Conservation (phyloP, 2,329 filamentous ascomycete genomes). For the Nannizzia gypsea region DNA sequence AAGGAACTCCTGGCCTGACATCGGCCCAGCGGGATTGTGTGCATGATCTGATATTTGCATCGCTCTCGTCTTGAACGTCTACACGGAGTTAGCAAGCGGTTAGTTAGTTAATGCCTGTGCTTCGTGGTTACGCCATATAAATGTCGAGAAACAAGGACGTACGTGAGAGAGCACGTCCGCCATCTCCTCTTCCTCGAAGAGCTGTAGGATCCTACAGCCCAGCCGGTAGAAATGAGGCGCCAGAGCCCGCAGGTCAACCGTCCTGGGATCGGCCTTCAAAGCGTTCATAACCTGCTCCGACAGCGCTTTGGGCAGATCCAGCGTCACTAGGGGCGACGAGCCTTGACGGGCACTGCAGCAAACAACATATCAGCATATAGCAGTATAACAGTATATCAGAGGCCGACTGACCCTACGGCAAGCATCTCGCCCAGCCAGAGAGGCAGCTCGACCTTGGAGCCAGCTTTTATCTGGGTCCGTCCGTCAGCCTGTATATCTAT, state of each 20-base stretch:
- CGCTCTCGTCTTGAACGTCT: constrained; percentile 72
- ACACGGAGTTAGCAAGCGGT: constrained; percentile 1
- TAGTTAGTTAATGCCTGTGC: not conserved
- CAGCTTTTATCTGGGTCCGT: constrained; percentile 57
- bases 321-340: constrained; percentile 53
- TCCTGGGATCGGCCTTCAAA: constrained; percentile 76
- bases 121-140: no score
- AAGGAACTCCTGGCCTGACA: constrained; percentile 66
- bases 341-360: constrained; percentile 31
- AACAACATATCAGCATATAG: constrained; percentile 1
- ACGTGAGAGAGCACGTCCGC: constrained; percentile 54
- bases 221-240: constrained; percentile 81
- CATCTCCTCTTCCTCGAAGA: constrained; percentile 82
- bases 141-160: constrained; percentile 8
- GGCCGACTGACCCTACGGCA: constrained; percentile 41
- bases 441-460: constrained; percentile 70
- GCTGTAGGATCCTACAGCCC: constrained; percentile 70
- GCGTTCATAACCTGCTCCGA: constrained; percentile 74
- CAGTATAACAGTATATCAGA: not conserved
- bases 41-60: constrained; percentile 79
- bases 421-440: constrained; percentile 95
- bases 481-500: constrained; percentile 16
- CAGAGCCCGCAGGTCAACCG: constrained; percentile 71
- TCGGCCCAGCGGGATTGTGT: constrained; percentile 64
- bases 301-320: constrained; percentile 70